Conservation (phyloP, 306 rosid genomes). For the Dryas octopetala region DNA sequence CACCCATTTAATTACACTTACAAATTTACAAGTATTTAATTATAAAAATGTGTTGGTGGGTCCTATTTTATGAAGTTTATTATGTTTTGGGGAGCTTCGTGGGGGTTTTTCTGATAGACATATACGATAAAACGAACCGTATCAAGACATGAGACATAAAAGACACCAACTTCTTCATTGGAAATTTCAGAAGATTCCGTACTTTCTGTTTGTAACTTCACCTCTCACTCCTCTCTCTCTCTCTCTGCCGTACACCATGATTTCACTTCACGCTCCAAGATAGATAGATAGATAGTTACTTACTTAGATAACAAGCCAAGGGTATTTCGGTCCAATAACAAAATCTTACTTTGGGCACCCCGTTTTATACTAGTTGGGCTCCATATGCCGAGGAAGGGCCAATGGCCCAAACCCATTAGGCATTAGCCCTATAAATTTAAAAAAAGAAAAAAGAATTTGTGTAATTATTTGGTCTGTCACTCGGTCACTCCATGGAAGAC, state of each 20-base stretch:
- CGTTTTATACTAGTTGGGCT: slow-evolving; percentile 1
- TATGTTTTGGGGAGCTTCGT: not conserved
- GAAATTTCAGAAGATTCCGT: slow-evolving; percentile 47
- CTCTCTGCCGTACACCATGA: slow-evolving; percentile 17
- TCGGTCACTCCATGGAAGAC: not conserved
- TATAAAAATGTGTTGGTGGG: too few relatives aligned
- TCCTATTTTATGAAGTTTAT: not conserved
- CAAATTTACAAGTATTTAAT: not conserved
- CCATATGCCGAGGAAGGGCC: not conserved
- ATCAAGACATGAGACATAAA: not conserved
- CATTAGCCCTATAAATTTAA: too few relatives aligned
- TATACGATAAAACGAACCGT: too few relatives aligned
- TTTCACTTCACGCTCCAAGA: too few relatives aligned
- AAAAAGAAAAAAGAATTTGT: too few relatives aligned
- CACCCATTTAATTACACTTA: not conserved
- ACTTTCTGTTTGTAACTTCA: slow-evolving; percentile 16
- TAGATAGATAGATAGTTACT: too few relatives aligned
- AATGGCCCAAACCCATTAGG: not conserved
- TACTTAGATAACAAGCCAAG: not conserved
- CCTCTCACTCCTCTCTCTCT: not conserved
- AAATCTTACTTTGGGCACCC: not conserved
- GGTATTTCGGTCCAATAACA: not conserved
- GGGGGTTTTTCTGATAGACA: not conserved
- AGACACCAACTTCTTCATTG: slow-evolving; percentile 16
- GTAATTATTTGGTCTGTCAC: too few relatives aligned